Evolutionary conservation across 306 rosid genomes (phyloP).

Genomic region (Trichosanthes truncata): DNA sequence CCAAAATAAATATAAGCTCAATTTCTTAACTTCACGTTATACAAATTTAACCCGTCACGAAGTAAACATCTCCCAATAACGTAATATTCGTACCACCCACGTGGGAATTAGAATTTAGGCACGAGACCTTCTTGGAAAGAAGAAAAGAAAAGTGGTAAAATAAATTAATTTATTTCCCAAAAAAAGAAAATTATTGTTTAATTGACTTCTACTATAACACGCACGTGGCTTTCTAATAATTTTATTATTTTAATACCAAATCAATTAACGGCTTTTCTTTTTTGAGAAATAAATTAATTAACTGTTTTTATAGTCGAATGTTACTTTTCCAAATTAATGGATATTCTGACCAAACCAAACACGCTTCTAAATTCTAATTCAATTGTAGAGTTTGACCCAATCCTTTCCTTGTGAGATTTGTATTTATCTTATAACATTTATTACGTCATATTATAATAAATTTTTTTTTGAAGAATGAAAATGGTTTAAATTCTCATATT

Average conservation of each 20-base stretch:
- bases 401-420: not conserved
- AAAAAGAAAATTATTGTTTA: not conserved
- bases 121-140: not conserved
- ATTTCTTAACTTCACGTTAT: too few relatives aligned
- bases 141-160: not conserved
- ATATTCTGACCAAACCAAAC: not conserved
- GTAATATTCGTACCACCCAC: not conserved
- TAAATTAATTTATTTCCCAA: not conserved
- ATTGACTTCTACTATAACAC: not conserved
- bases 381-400: not conserved
- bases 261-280: not conserved
- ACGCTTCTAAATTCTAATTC: not conserved
- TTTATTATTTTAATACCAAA: not conserved
- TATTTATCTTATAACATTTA: not conserved
- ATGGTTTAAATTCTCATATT: not conserved
- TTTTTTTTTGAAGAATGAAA: not conserved
- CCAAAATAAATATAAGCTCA: too few relatives aligned
- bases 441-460: not conserved
- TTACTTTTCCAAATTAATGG: not conserved
- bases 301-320: too few relatives aligned
- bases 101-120: not conserved
- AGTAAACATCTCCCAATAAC: not conserved
- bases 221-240: not conserved
- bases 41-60: too few relatives aligned
- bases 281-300: not conserved